Percentiles rank a stretch among this genome's conserved stretches.
Conservation (phyloP, 1,284 basidiomycete species). For the Neonothopanus nambi region DNA sequence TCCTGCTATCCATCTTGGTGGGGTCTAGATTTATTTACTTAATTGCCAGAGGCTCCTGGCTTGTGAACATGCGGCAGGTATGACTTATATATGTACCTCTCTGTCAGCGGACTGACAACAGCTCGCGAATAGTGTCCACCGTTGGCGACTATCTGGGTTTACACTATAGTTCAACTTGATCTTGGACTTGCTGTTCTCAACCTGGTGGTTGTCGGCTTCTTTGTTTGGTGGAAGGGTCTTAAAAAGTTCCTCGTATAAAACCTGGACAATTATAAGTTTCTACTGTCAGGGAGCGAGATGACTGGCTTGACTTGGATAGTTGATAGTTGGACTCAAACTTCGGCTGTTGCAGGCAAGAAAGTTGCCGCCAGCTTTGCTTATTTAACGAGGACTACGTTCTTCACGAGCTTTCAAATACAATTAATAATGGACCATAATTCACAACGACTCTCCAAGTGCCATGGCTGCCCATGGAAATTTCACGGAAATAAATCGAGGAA, state of each 20-base stretch:
- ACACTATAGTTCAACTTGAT: slow-evolving; percentile 65
- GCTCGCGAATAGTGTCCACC: slow-evolving; percentile 59
- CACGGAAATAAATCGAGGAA: too few species aligned
- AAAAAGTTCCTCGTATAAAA: slow-evolving; percentile 9
- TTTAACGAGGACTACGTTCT: too few species aligned
- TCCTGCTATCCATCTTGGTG: slow-evolving; percentile 53
- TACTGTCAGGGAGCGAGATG: too few species aligned
- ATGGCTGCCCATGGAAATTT: too few species aligned
- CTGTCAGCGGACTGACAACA: slow-evolving; percentile 7
- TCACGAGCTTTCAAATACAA: too few species aligned
- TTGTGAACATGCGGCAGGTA: slow-evolving; percentile 72
- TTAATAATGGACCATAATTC: too few species aligned
- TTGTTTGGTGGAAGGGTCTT: slow-evolving; percentile 56
- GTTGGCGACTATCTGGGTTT: slow-evolving; percentile 74
- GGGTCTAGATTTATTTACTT: slow-evolving; percentile 70
- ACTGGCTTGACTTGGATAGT: too few species aligned
- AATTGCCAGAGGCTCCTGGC: slow-evolving; percentile 66
- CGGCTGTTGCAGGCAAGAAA: too few species aligned
- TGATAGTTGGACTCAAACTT: too few species aligned
- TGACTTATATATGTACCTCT: slow-evolving; percentile 14
- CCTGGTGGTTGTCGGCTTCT: slow-evolving; percentile 52
- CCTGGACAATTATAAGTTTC: too few species aligned
- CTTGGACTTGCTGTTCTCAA: slow-evolving; percentile 60
- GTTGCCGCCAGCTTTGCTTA: too few species aligned
- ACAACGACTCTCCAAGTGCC: too few species aligned